Conservation (phyloP, 768 basidiomycete genomes). For the Suillus clintonianus region DNA sequence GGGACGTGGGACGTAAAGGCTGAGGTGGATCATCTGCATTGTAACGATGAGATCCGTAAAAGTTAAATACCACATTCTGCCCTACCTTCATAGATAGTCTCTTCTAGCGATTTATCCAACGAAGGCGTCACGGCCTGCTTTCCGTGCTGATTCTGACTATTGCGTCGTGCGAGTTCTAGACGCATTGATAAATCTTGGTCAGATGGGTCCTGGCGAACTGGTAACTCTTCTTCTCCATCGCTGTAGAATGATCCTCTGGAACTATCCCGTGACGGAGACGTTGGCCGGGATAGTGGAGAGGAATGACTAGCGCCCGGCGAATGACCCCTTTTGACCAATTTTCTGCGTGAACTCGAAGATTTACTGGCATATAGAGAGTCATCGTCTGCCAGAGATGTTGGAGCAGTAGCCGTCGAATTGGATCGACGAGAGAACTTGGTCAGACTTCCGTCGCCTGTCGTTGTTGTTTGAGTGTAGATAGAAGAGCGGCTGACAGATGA, state of each 20-base stretch:
- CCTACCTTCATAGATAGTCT: constrained; percentile 80
- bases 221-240: constrained; percentile 47
- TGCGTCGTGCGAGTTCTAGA: constrained; percentile 80
- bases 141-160: constrained; percentile 76
- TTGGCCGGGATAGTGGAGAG: constrained; percentile 35
- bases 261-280: constrained; percentile 45
- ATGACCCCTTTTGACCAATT: constrained; percentile 46
- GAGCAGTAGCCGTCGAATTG: constrained; percentile 62
- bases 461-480: constrained; percentile 67
- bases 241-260: constrained; percentile 36
- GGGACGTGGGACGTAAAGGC: constrained; percentile 55
- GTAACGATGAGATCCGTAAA: constrained; percentile 2
- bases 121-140: constrained; percentile 41
- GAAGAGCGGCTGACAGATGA: constrained; percentile 76
- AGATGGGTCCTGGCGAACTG: constrained; percentile 55
- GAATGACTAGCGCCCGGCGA: constrained; percentile 42
- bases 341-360: constrained; percentile 48
- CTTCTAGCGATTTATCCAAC: constrained; percentile 53
- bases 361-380: constrained; percentile 49
- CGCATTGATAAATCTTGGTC: constrained; percentile 78
- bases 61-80: constrained; percentile 9
- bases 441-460: constrained; percentile 65
- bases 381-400: constrained; percentile 69
- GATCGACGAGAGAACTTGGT: constrained; percentile 74
- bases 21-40: constrained; percentile 60